Conservation (phyloP, 345 rosid species). For the Rhizophora mangle region DNA sequence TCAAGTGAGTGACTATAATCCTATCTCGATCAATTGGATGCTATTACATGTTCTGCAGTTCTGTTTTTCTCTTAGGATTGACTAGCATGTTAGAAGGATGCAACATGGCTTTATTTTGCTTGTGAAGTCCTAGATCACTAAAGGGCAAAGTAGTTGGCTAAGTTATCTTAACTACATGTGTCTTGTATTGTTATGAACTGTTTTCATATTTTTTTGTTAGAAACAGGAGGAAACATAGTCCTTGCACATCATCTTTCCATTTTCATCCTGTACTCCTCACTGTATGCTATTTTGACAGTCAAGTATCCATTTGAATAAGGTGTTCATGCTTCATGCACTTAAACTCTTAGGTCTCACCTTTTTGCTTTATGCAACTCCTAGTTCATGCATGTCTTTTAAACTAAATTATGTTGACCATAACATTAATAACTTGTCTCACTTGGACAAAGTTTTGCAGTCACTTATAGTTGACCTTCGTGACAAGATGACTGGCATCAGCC, state of each 20-base stretch:
- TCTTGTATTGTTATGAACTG: not conserved
- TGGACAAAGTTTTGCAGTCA: conserved; percentile 58
- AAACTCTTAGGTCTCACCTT: not conserved
- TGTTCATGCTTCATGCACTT: not conserved
- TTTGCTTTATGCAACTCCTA: not conserved
- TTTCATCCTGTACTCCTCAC: not conserved
- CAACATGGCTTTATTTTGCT: not conserved
- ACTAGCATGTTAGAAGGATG: conserved; percentile 1
- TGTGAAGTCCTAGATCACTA: not conserved
- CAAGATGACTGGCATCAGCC: conserved; percentile 84
- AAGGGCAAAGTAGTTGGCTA: not conserved
- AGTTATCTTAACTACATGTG: no score
- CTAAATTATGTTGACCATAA: not conserved
- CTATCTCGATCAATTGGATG: not conserved
- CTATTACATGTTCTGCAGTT: not conserved
- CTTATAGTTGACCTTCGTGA: conserved; percentile 55
- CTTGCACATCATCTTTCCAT: not conserved
- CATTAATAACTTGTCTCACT: conserved; percentile 24
- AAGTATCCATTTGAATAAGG: not conserved
- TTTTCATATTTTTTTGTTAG: not conserved
- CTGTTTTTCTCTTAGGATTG: not conserved
- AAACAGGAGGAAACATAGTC: not conserved
- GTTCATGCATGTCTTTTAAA: not conserved
- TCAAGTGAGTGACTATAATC: conserved; percentile 48
- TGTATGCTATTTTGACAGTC: not conserved